phyloP scores from a whole-genome alignment of 345 rosid genomes.

The Lumnitzera littorea region DNA sequence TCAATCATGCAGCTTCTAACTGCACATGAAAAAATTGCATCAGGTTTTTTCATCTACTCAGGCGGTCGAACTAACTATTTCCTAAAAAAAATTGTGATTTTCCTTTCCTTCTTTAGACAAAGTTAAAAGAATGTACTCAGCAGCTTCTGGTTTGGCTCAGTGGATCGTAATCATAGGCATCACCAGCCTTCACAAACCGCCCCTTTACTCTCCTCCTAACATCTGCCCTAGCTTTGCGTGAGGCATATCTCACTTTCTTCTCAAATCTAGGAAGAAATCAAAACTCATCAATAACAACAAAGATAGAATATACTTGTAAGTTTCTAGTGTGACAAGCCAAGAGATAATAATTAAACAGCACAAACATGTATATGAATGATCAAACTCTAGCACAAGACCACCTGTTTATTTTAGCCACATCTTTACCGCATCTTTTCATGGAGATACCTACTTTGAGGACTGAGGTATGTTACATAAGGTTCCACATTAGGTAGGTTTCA shows the following conservation, averaged over 20 bases:
- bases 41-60: background rate
- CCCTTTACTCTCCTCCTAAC: conserved; percentile 96
- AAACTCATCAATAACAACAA: background rate
- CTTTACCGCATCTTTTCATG: too few species aligned
- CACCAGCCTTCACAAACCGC: conserved; percentile 93
- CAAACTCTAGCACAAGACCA: too few species aligned
- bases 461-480: too few species aligned
- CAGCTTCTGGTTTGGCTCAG: conserved; percentile 75
- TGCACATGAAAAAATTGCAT: background rate
- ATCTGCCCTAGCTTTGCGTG: conserved; percentile 98
- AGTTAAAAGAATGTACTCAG: conserved; percentile 26
- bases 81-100: background rate
- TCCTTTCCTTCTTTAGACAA: conserved; percentile 3
- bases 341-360: background rate
- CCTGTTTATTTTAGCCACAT: too few species aligned
- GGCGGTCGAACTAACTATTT: conserved; percentile 1
- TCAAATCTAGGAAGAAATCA: conserved; percentile 49
- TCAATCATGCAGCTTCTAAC: background rate
- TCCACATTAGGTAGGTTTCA: too few species aligned
- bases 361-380: too few species aligned
- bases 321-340: background rate
- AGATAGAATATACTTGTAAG: background rate
- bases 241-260: conserved; percentile 87
- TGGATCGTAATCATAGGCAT: conserved; percentile 90
- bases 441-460: too few species aligned